These are phyloP conservation scores for Artemisia annua DNA, from an alignment of 129 eudicot species.

Conservation along the genomic window DNA sequence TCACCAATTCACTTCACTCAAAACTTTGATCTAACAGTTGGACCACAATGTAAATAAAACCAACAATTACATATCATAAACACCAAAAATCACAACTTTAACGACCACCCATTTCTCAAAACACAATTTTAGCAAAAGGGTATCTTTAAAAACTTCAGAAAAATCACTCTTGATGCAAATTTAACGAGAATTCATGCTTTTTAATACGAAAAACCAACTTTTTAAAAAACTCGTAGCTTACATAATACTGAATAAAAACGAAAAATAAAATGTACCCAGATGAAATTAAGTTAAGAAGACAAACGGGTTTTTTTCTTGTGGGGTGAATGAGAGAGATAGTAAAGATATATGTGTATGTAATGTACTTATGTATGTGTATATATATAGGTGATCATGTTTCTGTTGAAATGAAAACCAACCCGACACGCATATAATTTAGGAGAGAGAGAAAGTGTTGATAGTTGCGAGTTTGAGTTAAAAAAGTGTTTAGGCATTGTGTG, in stretches of 20 bases:
- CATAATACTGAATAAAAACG: slow-evolving; percentile 17
- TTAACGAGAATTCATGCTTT: slow-evolving; percentile 21
- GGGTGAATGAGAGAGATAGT: slow-evolving; percentile 38
- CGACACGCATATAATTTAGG: slow-evolving; percentile 25
- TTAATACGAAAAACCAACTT: too few species aligned
- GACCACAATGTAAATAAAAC: slow-evolving; percentile 20
- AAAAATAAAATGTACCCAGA: slow-evolving; percentile 19
- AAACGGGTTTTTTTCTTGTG: slow-evolving; percentile 12
- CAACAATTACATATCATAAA: slow-evolving; percentile 40
- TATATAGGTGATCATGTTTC: slow-evolving; percentile 29
- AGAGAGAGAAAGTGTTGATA: slow-evolving; percentile 18
- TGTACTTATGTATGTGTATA: slow-evolving; percentile 30
- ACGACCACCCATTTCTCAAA: slow-evolving; percentile 54
- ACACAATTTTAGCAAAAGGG: slow-evolving; percentile 34
- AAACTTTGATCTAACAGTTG: slow-evolving; percentile 33
- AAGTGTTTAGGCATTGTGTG: not conserved
- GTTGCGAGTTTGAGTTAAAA: not conserved
- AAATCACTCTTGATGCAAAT: slow-evolving; percentile 1
- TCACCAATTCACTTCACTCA: slow-evolving; percentile 25
- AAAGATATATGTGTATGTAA: slow-evolving; percentile 37
- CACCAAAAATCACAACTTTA: slow-evolving; percentile 26
- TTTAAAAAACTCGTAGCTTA: slow-evolving; percentile 15
- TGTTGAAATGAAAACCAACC: slow-evolving; percentile 26
- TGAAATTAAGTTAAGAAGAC: slow-evolving; percentile 22
- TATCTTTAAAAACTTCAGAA: slow-evolving; percentile 28